Conservation (phyloP, 129 eudicot species). For the Scalesia atractyloides region DNA sequence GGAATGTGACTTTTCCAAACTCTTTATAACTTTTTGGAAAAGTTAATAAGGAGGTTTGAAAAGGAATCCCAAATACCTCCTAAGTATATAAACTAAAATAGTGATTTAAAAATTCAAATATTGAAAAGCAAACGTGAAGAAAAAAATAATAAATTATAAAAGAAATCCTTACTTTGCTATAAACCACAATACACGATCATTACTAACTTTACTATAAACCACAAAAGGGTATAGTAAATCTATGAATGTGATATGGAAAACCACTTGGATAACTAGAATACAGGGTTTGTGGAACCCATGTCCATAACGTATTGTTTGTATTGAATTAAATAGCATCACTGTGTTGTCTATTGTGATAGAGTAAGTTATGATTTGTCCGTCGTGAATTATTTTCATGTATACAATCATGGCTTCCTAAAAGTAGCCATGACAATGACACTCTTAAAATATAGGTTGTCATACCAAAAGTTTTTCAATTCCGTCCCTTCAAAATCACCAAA, state of each 20-base stretch:
- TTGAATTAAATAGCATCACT: conserved; percentile 5
- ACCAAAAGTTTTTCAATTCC: neutral
- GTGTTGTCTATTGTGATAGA: conserved; percentile 10
- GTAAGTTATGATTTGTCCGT: neutral
- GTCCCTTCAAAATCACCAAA: neutral
- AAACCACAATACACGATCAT: neutral
- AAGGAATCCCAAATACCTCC: too few species aligned
- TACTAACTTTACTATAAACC: neutral
- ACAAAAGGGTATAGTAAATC: neutral
- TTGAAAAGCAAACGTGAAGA: too few species aligned
- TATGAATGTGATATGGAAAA: neutral
- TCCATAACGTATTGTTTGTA: conserved; percentile 11
- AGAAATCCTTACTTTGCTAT: too few species aligned
- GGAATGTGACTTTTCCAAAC: too few species aligned
- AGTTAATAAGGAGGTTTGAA: too few species aligned
- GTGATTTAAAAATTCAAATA: too few species aligned
- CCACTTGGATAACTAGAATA: neutral
- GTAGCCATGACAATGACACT: conserved; percentile 9
- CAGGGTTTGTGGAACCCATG: conserved; percentile 10
- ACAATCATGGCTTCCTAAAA: neutral
- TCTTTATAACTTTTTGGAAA: too few species aligned
- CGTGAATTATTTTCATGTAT: neutral
- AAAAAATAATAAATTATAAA: too few species aligned
- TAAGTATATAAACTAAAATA: too few species aligned
- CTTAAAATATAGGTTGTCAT: neutral